Evolutionary conservation across 257 asterid species (phyloP), one percentile per base, ranked within the genome.

Genomic region (Gynochthodes officinalis): DNA sequence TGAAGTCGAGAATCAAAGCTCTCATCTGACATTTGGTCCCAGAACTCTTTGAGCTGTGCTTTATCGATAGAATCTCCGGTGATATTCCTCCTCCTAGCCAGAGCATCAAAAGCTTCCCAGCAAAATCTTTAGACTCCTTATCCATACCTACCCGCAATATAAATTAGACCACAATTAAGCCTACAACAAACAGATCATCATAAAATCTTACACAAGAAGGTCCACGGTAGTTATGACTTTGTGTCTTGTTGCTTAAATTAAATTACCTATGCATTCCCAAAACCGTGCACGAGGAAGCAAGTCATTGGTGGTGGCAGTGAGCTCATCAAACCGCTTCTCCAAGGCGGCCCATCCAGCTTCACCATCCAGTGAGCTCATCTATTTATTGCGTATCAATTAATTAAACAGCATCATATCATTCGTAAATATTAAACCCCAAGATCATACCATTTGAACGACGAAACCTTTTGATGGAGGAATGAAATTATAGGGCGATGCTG

Each of bases 1-100:
- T 89, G 91, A 52, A 92, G 98, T 4, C 98, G 82, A 53, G 89
- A 84, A 77, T 92, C 98, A 67, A 92, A 92, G 42, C 98, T 89
- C 65, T 92, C 96, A 71, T 92, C 96, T 0, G 93, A 78, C 43
- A 92, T 74, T 79, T 89, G 96, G 2, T 92, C 93, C 96, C 96
- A 92, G 59, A 87, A 92, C 13, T 89, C 98, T 66, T 73, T 84
- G 54, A 92, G 80, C 82, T 89, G 94, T 2, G 72, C 63, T 78
- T 84, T 87, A 25, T 81, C 80, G 44, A 92, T 82, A 3, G 90
- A 86, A 61, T 78, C 96, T 6, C 87, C 84, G 73, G 80, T 64
- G 59, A 89, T 82, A 10, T 82, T 86, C 83, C 91, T 82, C 74
- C 96, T 67, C 61, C 98, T 82, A 1, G 84, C 84, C 11, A 92